Conservation (phyloP, 2,329 filamentous ascomycete species). For the Keithomyces neogunnii region DNA sequence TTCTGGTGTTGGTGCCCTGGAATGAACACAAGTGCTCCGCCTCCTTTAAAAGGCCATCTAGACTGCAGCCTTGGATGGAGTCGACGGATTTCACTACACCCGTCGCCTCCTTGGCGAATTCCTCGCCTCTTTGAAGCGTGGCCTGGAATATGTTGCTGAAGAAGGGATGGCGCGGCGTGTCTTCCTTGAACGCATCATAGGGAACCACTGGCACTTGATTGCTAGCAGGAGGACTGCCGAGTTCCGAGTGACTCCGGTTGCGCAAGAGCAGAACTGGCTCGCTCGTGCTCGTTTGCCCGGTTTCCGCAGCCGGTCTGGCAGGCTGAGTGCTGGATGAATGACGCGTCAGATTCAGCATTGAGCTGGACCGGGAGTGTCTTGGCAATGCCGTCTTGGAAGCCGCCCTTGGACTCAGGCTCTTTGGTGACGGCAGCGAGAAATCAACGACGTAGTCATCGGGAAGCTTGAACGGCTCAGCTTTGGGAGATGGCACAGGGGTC, state of each 20-base stretch:
- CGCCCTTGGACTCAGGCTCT: not conserved
- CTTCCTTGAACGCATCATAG: not conserved
- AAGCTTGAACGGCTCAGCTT: not conserved
- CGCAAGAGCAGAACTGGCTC: not conserved
- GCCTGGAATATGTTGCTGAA: not conserved
- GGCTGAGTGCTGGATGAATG: not conserved
- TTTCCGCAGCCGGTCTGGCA: not conserved
- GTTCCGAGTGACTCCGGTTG: not conserved
- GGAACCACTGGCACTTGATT: not conserved
- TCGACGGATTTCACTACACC: not conserved
- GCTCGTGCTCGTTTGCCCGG: not conserved
- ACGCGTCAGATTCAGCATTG: not conserved
- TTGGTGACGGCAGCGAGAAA: not conserved
- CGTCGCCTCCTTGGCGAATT: not conserved
- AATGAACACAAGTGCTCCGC: slow-evolving; percentile 4
- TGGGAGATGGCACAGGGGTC: not conserved
- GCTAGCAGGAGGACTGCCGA: not conserved
- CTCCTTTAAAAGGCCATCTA: not conserved
- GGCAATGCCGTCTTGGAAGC: not conserved
- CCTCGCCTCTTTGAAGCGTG: not conserved
- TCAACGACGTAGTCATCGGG: not conserved
- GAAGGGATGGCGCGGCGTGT: not conserved
- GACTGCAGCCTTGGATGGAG: not conserved
- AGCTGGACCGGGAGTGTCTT: not conserved
- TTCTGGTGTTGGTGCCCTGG: slow-evolving; percentile 4